Conservation (phyloP, 495 filamentous ascomycete species). For the Talaromyces borbonicus region DNA sequence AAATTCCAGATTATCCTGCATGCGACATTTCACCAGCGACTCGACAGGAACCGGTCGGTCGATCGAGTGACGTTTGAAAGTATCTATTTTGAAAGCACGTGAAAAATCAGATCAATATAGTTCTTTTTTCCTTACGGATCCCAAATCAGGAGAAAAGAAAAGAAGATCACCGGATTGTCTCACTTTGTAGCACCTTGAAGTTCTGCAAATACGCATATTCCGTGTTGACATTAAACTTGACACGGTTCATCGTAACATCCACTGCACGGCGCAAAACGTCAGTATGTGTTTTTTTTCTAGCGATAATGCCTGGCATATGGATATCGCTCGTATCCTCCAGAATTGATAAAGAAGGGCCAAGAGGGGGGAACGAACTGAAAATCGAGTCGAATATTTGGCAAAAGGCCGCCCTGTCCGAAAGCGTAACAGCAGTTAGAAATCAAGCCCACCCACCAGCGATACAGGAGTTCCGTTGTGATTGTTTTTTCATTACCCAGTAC, state of each 20-base stretch:
- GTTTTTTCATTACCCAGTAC: conserved; percentile 97
- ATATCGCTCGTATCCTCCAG: no score
- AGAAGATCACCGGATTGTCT: no score
- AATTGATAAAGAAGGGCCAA: neutral
- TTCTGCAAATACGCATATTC: conserved; percentile 98
- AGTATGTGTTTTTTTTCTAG: neutral
- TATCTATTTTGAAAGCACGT: conserved; percentile 42
- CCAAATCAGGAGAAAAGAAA: no score
- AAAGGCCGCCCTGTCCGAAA: conserved; percentile 69
- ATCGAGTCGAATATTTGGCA: conserved; percentile 98
- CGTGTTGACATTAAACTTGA: conserved; percentile 95
- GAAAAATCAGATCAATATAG: conserved; percentile 4
- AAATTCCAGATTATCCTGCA: conserved; percentile 99
- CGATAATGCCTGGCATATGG: no score
- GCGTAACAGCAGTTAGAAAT: conserved; percentile 15
- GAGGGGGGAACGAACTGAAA: conserved; percentile 53
- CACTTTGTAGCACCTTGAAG: conserved; percentile 88
- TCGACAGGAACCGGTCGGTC: conserved; percentile 84
- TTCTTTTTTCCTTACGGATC: conserved; percentile 4
- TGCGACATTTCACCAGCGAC: conserved; percentile 89
- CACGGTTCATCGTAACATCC: conserved; percentile 90
- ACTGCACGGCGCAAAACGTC: conserved; percentile 31
- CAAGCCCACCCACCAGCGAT: neutral
- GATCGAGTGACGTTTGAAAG: conserved; percentile 74
- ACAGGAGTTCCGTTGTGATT: conserved; percentile 26